Conservation (phyloP, 1,139 yeast species). For the Taphrina sp. region DNA sequence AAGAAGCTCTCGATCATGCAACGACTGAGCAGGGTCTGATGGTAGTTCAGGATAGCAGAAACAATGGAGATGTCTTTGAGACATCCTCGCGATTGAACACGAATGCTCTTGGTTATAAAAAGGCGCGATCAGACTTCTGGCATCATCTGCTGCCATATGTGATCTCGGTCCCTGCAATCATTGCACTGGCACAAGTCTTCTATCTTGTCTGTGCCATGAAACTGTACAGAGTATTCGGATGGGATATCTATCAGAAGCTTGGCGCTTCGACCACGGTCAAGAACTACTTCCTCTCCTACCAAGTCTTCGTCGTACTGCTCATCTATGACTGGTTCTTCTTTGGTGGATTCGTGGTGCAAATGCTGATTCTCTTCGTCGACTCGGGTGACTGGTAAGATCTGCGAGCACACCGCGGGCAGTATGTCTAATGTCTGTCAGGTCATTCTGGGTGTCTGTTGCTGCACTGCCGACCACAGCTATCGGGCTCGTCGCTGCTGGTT, state of each 20-base stretch:
- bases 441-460: slow-evolving; percentile 31
- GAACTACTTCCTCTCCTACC: slow-evolving; percentile 42
- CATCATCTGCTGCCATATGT: slow-evolving; percentile 45
- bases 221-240: slow-evolving; percentile 50
- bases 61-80: slow-evolving; percentile 9
- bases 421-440: not conserved
- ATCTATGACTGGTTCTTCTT: slow-evolving; percentile 39
- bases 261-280: slow-evolving; percentile 53
- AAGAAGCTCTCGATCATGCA: not conserved
- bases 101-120: not conserved
- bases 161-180: slow-evolving; percentile 50
- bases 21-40: no score
- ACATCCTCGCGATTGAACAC: not conserved
- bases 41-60: no score
- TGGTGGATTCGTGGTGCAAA: slow-evolving; percentile 28
- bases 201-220: slow-evolving; percentile 38
- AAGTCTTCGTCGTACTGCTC: slow-evolving; percentile 42
- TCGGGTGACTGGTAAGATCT: slow-evolving; percentile 13
- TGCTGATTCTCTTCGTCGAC: slow-evolving; percentile 25
- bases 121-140: slow-evolving; percentile 13
- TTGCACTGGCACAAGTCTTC: slow-evolving; percentile 45
- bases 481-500: slow-evolving; percentile 23
- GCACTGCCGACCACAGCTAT: slow-evolving; percentile 23
- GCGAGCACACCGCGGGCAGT: not conserved
- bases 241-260: slow-evolving; percentile 54